phyloP scores from a whole-genome alignment of 371 early-diverging fungal genomes.

The Haplosporangium sp. region DNA sequence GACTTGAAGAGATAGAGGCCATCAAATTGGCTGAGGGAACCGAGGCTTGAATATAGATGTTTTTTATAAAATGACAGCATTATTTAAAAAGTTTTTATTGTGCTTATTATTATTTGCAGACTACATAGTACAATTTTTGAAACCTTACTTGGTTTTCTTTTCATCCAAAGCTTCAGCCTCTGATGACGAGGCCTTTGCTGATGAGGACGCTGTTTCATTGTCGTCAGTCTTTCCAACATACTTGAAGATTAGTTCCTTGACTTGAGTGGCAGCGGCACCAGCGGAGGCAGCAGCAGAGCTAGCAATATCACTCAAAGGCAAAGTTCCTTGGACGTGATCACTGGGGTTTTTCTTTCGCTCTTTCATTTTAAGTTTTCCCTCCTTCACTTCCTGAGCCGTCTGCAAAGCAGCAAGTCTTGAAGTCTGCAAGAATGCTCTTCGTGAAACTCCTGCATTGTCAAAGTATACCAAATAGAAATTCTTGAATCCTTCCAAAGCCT shows the following conservation, averaged over 20 bases:
- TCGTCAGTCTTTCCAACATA: slow-evolving; percentile 44
- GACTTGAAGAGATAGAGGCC: slow-evolving; percentile 46
- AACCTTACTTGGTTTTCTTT: neutral
- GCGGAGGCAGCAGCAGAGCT: slow-evolving; percentile 10
- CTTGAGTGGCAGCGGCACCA: slow-evolving; percentile 15
- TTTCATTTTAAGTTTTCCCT: slow-evolving; percentile 49
- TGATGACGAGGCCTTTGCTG: neutral
- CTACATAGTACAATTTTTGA: neutral
- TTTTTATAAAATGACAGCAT: too few species aligned
- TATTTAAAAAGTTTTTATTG: too few species aligned
- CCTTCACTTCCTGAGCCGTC: slow-evolving; percentile 50
- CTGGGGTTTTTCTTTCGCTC: slow-evolving; percentile 22
- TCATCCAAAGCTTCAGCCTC: neutral
- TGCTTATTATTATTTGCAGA: too few species aligned
- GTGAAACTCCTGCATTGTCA: slow-evolving; percentile 41
- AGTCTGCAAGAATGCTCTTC: slow-evolving; percentile 45
- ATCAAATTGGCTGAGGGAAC: slow-evolving; percentile 38
- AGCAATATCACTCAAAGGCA: neutral
- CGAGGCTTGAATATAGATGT: neutral
- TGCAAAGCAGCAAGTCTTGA: slow-evolving; percentile 41
- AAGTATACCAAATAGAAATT: slow-evolving; percentile 51
- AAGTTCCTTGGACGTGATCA: slow-evolving; percentile 12
- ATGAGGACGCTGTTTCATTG: neutral
- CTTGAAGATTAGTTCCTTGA: slow-evolving; percentile 43
- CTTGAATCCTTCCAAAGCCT: slow-evolving; percentile 41